A percentile compares a stretch with the other conserved stretches of the same genome.
Evolutionary conservation across 345 rosid genomes (phyloP).

Genomic region (Anastatica hierochuntica): DNA sequence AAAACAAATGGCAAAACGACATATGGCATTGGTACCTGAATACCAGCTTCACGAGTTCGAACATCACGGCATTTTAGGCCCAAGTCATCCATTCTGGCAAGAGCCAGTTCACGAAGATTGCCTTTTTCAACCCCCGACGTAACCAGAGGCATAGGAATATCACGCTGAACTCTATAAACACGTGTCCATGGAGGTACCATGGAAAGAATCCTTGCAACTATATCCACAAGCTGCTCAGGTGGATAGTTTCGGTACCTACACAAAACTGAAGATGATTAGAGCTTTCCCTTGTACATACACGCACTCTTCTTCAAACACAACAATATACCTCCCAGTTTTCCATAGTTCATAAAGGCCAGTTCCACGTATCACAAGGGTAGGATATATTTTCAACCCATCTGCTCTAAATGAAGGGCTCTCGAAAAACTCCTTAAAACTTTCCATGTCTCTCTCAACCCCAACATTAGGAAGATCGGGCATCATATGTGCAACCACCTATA

Average conservation of each 20-base stretch:
- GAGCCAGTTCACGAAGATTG: constrained; percentile 92
- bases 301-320: neutral
- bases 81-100: constrained; percentile 95
- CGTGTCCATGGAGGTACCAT: constrained; percentile 99
- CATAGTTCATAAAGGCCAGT: constrained; percentile 96
- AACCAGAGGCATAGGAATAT: constrained; percentile 98
- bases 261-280: neutral
- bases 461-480: constrained; percentile 99
- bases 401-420: constrained; percentile 94
- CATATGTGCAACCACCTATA: constrained; percentile 98
- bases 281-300: neutral
- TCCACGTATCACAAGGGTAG: constrained; percentile 97
- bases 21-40: constrained; percentile 44
- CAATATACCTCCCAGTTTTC: constrained; percentile 86
- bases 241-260: constrained; percentile 88
- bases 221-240: constrained; percentile 97
- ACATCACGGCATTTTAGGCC: constrained; percentile 98
- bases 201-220: constrained; percentile 89
- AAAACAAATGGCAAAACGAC: neutral
- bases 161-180: constrained; percentile 96
- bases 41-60: constrained; percentile 97
- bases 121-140: constrained; percentile 99
- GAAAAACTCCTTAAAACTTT: constrained; percentile 90
- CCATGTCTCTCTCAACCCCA: constrained; percentile 94
- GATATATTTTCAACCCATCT: constrained; percentile 96